Evolutionary conservation across 192 early-diverging fungal species (phyloP).

Genomic region (Dispira simplex): DNA sequence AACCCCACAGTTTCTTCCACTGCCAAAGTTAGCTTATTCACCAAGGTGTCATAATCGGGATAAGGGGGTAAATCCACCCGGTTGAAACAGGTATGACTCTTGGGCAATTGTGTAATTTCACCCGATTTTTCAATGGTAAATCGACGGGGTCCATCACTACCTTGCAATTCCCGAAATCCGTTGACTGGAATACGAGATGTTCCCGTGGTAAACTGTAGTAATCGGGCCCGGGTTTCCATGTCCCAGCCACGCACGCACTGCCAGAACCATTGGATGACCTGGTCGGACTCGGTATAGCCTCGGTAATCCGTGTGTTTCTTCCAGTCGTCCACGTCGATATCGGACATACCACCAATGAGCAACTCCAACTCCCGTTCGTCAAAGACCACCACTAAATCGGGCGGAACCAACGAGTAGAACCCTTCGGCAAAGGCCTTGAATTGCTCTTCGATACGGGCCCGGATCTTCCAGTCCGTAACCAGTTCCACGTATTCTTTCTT

Average conservation of each 20-base stretch:
- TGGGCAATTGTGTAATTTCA: constrained; percentile 54
- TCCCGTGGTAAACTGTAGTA: constrained; percentile 83
- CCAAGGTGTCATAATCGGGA: constrained; percentile 41
- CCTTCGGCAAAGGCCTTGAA: constrained; percentile 4
- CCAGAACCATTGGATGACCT: constrained; percentile 15
- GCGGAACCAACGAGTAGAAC: constrained; percentile 11
- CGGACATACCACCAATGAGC: constrained; percentile 12
- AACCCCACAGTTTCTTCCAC: constrained; percentile 83
- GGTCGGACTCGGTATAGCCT: constrained; percentile 13
- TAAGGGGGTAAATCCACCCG: constrained; percentile 78
- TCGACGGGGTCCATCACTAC: constrained; percentile 63
- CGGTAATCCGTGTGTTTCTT: constrained; percentile 14
- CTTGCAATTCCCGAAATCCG: constrained; percentile 84
- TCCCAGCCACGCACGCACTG: constrained; percentile 12
- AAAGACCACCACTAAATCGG: constrained; percentile 10
- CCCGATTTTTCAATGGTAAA: constrained; percentile 79
- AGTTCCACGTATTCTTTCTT: constrained; percentile 15
- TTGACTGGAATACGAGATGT: constrained; percentile 84
- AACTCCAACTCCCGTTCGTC: constrained; percentile 18
- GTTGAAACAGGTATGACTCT: constrained; percentile 85
- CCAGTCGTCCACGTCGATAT: constrained; percentile 16
- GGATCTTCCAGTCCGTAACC: constrained; percentile 9
- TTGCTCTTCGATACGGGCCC: constrained; percentile 11
- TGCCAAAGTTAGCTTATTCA: constrained; percentile 55
- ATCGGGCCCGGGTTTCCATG: constrained; percentile 47